Evolutionary conservation across 371 early-diverging fungal species (phyloP).

Genomic region (Paraphysoderma sedebokerense): DNA sequence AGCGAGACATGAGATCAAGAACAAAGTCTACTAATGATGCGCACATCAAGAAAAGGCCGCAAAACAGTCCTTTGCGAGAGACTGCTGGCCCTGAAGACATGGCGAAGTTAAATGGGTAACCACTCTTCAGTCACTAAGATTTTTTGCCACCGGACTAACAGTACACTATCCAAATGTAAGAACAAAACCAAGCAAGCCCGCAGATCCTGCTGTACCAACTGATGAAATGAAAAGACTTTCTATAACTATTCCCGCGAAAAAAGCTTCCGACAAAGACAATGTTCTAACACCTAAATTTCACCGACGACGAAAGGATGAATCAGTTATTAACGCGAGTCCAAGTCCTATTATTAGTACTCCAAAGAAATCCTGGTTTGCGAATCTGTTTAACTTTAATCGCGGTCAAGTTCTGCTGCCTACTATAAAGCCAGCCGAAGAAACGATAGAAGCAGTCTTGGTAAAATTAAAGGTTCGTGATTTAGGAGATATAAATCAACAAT

Average conservation of each 20-base stretch:
- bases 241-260: slow-evolving; percentile 8
- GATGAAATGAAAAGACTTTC: slow-evolving; percentile 13
- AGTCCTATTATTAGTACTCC: slow-evolving; percentile 7
- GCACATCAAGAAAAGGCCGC: no score
- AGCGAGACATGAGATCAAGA: background rate
- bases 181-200: slow-evolving; percentile 1
- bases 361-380: slow-evolving; percentile 13
- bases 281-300: slow-evolving; percentile 8
- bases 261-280: slow-evolving; percentile 9
- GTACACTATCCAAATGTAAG: no score
- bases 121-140: no score
- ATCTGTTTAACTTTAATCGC: slow-evolving; percentile 13
- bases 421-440: background rate
- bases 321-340: background rate
- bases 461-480: slow-evolving; percentile 11
- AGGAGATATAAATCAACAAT: slow-evolving; percentile 18
- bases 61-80: no score
- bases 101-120: no score
- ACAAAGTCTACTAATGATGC: background rate
- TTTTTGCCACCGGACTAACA: no score
- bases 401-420: slow-evolving; percentile 7
- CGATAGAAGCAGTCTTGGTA: slow-evolving; percentile 7
- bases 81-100: no score
- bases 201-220: slow-evolving; percentile 9
- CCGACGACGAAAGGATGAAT: slow-evolving; percentile 9